Percentiles rank a stretch among this genome's conserved stretches.
phyloP scores from a whole-genome alignment of 441 rosid species.

The Euphorbia schlechtendalii region DNA sequence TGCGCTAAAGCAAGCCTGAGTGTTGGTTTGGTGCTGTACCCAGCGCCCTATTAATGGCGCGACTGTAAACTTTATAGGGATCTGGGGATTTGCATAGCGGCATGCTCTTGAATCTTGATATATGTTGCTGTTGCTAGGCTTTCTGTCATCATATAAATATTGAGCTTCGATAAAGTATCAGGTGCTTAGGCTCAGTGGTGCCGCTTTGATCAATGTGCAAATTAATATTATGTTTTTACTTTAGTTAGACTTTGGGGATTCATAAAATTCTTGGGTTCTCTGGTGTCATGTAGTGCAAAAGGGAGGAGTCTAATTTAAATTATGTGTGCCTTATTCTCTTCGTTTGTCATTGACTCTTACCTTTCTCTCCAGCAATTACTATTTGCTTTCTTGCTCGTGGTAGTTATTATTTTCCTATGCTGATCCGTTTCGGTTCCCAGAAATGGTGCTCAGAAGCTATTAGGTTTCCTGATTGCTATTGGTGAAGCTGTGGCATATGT shows the following conservation, averaged over 20 bases:
- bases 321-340: neutral
- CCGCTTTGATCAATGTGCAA: neutral
- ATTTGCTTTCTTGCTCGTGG: neutral
- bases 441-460: slow-evolving; percentile 78
- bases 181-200: neutral
- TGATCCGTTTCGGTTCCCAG: slow-evolving; percentile 20
- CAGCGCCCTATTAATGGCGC: too few species aligned
- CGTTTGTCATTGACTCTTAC: neutral
- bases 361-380: too few species aligned
- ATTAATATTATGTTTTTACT: neutral
- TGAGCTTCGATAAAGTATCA: too few species aligned
- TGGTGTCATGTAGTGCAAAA: too few species aligned
- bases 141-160: too few species aligned
- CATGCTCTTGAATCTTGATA: too few species aligned
- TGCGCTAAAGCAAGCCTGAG: too few species aligned
- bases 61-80: too few species aligned
- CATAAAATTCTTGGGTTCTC: neutral
- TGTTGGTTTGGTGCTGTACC: too few species aligned
- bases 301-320: neutral
- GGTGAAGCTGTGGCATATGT: slow-evolving; percentile 95
- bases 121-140: too few species aligned
- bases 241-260: neutral
- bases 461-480: slow-evolving; percentile 75
- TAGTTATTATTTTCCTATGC: neutral
- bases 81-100: neutral